Evolutionary conservation across 1,139 yeast genomes (phyloP).

Genomic region (Suhomyces bolitotheri): DNA sequence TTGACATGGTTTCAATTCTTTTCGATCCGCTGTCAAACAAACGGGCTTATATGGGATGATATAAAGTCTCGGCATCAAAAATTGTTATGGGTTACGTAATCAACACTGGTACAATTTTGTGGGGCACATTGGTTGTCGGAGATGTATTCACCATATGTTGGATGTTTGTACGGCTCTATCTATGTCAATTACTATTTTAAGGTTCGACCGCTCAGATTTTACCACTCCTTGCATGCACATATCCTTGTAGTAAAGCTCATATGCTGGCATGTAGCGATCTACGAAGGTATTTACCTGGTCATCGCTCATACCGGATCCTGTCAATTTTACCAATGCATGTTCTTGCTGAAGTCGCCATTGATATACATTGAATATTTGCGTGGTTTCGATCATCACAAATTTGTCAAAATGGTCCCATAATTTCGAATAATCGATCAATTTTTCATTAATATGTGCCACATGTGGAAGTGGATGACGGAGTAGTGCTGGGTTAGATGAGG

Average conservation of each 20-base stretch:
- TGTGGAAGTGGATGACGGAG: constrained; percentile 29
- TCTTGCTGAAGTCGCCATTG: constrained; percentile 88
- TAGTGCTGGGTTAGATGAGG: constrained; percentile 21
- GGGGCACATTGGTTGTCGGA: too few relatives aligned
- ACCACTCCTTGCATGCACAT: constrained; percentile 27
- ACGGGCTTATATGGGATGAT: background rate
- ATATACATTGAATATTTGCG: constrained; percentile 61
- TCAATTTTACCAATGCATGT: constrained; percentile 52
- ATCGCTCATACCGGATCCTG: constrained; percentile 81
- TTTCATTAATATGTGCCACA: constrained; percentile 48
- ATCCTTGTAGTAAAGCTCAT: constrained; percentile 61
- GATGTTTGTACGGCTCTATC: constrained; percentile 9
- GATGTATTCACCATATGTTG: background rate
- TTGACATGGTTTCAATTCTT: constrained; percentile 7
- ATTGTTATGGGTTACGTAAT: too few relatives aligned
- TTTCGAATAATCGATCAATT: constrained; percentile 48
- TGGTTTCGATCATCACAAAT: constrained; percentile 65
- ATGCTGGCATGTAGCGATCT: constrained; percentile 84
- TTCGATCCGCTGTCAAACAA: background rate
- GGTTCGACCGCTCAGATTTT: constrained; percentile 5
- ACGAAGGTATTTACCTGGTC: constrained; percentile 65
- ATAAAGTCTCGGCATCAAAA: too few relatives aligned
- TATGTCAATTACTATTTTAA: constrained; percentile 13
- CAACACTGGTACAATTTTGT: too few relatives aligned
- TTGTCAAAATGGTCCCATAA: constrained; percentile 62